Percentiles rank a stretch among this genome's conserved stretches.
These are phyloP conservation scores for Hymenoscyphus repandus DNA, from an alignment of 2,329 filamentous ascomycete species.

Conservation along the genomic window DNA sequence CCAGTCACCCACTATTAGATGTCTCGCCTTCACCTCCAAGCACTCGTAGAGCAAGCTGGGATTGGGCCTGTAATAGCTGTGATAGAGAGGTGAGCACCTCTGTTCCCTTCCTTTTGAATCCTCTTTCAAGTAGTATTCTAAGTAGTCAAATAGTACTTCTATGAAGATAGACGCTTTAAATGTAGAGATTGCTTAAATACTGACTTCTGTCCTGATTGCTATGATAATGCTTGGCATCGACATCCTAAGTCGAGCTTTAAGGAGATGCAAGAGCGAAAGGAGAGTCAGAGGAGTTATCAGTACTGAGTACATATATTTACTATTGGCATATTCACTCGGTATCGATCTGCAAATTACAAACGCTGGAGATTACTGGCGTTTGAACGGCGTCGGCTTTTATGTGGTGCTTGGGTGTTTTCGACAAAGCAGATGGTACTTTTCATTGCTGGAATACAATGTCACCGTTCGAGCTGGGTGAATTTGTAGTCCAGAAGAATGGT, in stretches of 20 bases:
- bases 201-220: not conserved
- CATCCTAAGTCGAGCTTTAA: conserved; percentile 3
- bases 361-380: no score
- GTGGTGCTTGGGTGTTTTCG: no score
- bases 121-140: not conserved
- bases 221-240: not conserved
- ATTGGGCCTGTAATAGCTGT: conserved; percentile 11
- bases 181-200: not conserved
- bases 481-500: no score
- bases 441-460: no score
- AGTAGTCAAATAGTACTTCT: not conserved
- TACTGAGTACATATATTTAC: no score
- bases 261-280: conserved; percentile 3
- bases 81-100: conserved; percentile 3
- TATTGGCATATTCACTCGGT: no score
- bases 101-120: not conserved
- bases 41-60: not conserved
- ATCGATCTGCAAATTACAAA: no score
- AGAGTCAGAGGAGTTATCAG: no score
- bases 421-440: no score
- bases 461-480: no score
- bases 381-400: no score
- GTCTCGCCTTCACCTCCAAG: not conserved
- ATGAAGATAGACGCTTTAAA: not conserved
- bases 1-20: no score